Percentiles rank a stretch among this genome's conserved stretches.
Evolutionary conservation across 2,329 filamentous ascomycete species (phyloP).

Genomic region (Pyricularia grisea): DNA sequence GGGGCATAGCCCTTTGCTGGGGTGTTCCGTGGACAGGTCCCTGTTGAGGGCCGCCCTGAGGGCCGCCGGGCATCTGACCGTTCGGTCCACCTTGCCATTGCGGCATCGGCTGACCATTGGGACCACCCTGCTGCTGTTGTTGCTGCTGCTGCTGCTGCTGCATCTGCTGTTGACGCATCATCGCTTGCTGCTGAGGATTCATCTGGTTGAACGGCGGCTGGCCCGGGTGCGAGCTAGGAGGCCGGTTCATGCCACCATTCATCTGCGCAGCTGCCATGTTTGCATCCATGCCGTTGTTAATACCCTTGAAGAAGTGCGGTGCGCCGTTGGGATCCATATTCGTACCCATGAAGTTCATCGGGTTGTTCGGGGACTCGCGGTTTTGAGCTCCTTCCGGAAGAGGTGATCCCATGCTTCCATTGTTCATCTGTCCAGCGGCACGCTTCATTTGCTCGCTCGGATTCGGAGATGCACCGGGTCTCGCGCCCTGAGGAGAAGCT

Average conservation of each 20-base stretch:
- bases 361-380: constrained; percentile 50
- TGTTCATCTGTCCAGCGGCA: constrained; percentile 63
- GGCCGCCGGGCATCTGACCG: constrained; percentile 27
- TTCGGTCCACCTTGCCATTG: constrained; percentile 35
- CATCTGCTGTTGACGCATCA: constrained; percentile 36
- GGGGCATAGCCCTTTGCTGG: constrained; percentile 63
- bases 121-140: constrained; percentile 18
- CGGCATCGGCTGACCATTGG: constrained; percentile 32
- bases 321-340: constrained; percentile 54
- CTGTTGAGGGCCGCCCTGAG: constrained; percentile 25
- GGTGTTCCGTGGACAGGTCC: constrained; percentile 56
- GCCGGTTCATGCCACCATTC: constrained; percentile 50
- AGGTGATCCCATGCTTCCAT: constrained; percentile 59
- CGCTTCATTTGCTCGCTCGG: constrained; percentile 73
- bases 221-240: constrained; percentile 58
- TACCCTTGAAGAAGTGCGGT: constrained; percentile 49
- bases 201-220: constrained; percentile 47
- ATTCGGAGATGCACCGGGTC: constrained; percentile 66
- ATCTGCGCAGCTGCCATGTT: constrained; percentile 49
- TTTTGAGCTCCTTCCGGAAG: constrained; percentile 60
- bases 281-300: constrained; percentile 37
- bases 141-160: constrained; percentile 24
- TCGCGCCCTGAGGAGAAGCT: constrained; percentile 59
- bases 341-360: constrained; percentile 52
- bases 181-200: constrained; percentile 51